These are phyloP conservation scores for Psilocybe mexicana DNA, from an alignment of 1,284 basidiomycete species.

Conservation along the genomic window DNA sequence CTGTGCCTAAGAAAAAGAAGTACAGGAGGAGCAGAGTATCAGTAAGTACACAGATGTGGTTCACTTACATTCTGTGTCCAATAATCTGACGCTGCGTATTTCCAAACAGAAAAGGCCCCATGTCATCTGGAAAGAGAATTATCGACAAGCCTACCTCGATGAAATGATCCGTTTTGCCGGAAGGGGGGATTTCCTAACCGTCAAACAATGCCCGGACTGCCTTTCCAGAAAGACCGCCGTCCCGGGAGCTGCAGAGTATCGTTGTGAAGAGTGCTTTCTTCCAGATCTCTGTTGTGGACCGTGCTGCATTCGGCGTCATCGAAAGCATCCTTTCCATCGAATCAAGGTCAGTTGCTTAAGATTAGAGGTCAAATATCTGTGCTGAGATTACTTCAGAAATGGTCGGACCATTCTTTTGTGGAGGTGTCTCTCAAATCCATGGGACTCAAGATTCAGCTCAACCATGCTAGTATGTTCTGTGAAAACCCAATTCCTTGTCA, in stretches of 20 bases:
- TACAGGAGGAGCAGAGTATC: background rate
- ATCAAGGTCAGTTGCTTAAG: slow-evolving; percentile 4
- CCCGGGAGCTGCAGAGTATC: background rate
- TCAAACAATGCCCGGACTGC: background rate
- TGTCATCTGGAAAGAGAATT: background rate
- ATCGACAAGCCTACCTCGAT: background rate
- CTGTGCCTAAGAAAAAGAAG: background rate
- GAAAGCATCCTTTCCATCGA: background rate
- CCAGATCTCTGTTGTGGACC: background rate
- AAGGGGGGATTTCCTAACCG: background rate
- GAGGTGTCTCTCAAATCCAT: background rate
- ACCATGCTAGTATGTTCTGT: background rate
- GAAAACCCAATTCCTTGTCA: slow-evolving; percentile 1
- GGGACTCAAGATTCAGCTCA: slow-evolving; percentile 7
- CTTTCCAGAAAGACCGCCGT: background rate
- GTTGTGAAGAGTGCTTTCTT: background rate
- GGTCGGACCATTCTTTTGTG: background rate
- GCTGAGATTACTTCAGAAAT: too few relatives aligned
- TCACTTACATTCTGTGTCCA: too few relatives aligned
- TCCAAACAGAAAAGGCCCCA: background rate
- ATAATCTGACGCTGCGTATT: too few relatives aligned
- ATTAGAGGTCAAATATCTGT: too few relatives aligned
- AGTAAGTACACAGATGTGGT: background rate
- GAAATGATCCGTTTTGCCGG: background rate
- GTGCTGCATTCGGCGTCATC: background rate